Evolutionary conservation across 2,329 filamentous ascomycete genomes (phyloP).

Genomic region (Aspergillus thermomutatus): DNA sequence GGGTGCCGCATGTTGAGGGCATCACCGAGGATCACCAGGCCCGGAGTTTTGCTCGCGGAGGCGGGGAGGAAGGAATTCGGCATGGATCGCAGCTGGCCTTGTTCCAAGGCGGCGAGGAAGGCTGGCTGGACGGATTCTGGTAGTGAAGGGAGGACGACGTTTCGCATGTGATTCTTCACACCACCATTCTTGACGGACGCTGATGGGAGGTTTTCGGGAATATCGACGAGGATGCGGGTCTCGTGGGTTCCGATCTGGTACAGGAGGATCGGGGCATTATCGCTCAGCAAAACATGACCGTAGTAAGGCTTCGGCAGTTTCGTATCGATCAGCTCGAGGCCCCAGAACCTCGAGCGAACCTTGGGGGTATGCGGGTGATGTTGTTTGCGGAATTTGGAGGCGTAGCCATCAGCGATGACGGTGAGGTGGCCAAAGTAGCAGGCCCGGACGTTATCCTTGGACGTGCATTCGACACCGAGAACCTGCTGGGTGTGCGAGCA

Average conservation of each 20-base stretch:
- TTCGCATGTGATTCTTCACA: conserved; percentile 77
- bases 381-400: conserved; percentile 83
- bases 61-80: conserved; percentile 93
- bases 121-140: conserved; percentile 69
- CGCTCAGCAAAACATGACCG: conserved; percentile 83
- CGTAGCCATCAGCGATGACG: conserved; percentile 87
- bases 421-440: conserved; percentile 87
- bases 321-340: conserved; percentile 85
- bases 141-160: conserved; percentile 74
- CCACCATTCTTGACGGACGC: conserved; percentile 74
- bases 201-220: conserved; percentile 72
- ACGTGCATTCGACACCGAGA: conserved; percentile 75
- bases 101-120: conserved; percentile 72
- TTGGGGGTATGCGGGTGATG: conserved; percentile 65
- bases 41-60: conserved; percentile 65
- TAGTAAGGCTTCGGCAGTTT: conserved; percentile 70
- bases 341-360: conserved; percentile 86
- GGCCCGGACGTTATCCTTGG: conserved; percentile 60
- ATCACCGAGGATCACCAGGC: conserved; percentile 81
- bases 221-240: conserved; percentile 84
- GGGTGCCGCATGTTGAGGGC: conserved; percentile 99
- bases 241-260: conserved; percentile 97
- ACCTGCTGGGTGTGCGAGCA: conserved; percentile 68
- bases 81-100: conserved; percentile 82
- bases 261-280: conserved; percentile 74